Percentiles rank a stretch among this genome's conserved stretches.
These are phyloP conservation scores for Chrysopogon serrulatus DNA, from an alignment of 176 grass and related monocot genomes.

Conservation along the genomic window DNA sequence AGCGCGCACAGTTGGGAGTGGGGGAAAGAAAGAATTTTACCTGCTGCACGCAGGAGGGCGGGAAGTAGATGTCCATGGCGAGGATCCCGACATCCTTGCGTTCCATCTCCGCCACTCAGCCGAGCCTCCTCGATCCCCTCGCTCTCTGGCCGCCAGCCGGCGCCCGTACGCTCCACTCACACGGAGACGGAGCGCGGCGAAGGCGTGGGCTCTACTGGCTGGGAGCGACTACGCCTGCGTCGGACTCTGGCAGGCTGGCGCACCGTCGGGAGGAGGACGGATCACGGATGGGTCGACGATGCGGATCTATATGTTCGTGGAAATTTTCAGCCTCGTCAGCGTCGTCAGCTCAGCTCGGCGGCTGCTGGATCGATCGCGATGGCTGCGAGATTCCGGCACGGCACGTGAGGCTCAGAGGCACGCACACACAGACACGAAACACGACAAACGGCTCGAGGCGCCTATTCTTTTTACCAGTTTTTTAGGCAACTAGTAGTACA, in stretches of 20 bases:
- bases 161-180: neutral
- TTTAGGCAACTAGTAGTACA: no score
- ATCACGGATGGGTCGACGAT: neutral
- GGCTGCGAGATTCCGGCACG: conserved; percentile 3
- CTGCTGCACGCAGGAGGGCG: conserved; percentile 74
- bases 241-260: neutral
- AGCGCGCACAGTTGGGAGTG: no score
- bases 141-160: neutral
- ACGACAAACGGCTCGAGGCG: neutral
- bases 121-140: neutral
- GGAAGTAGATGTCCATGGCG: conserved; percentile 91
- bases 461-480: no score
- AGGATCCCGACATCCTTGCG: conserved; percentile 78
- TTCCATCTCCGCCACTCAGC: conserved; percentile 8
- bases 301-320: neutral
- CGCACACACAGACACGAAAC: neutral
- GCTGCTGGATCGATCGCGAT: neutral
- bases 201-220: neutral
- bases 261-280: neutral
- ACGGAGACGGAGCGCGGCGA: neutral
- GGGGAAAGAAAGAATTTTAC: conserved; percentile 16
- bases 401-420: conserved; percentile 7
- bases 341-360: neutral
- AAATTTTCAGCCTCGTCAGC: neutral
- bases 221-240: neutral